Base-by-base conservation (phyloP, 2,329 filamentous ascomycete species). In the Dichotomopilus funicola region DNA sequence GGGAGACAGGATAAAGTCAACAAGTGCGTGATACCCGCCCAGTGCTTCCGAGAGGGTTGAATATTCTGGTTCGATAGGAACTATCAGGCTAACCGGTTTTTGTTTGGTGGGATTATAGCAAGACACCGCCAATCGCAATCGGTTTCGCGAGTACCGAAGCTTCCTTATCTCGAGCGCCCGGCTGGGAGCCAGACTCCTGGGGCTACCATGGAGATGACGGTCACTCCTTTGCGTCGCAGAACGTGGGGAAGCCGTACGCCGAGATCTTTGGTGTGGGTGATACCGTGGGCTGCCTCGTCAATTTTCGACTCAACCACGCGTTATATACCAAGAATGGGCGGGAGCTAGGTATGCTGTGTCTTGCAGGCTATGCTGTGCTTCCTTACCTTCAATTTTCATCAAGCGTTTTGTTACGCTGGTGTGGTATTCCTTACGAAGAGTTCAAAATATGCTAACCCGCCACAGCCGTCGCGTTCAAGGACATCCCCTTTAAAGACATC, bases 161-260 rank as follows among this genome's bases (percentile, higher is more conserved):
- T 4, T 72, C 76, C 5, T 68, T 85, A 44, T 73, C 77, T 48
- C 74, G 84, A 56, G 75, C 82, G 5, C 78, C 84, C 1, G 85
- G 85, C 13, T 87, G 83, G 83, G 85, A 88, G 64, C 75, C 78
- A 1, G 82, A 85, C 43, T 85, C 83, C 1, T 87, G 81, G 79
- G 85, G 81, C 42, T 87, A 86, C 63, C 85, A 87, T 64, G 82
- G 83, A 33, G 84, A 87, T 61, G 85, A 88, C 62, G 85, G 85
- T 7, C 74, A 84, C 60, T 76, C 76, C 47, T 87, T 83, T 61
- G 74, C 76, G 3, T 78, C 78, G 2, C 76, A 80, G 37, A 82
- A 77, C 53, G 71, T 74, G 1, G 83, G 83, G 9, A 81, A 80
- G 63, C 64, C 70, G 3, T 87, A 83, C 60, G 81, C 80, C 0